phyloP scores from a whole-genome alignment of 257 asterid species.

The Capsicum pubescens region DNA sequence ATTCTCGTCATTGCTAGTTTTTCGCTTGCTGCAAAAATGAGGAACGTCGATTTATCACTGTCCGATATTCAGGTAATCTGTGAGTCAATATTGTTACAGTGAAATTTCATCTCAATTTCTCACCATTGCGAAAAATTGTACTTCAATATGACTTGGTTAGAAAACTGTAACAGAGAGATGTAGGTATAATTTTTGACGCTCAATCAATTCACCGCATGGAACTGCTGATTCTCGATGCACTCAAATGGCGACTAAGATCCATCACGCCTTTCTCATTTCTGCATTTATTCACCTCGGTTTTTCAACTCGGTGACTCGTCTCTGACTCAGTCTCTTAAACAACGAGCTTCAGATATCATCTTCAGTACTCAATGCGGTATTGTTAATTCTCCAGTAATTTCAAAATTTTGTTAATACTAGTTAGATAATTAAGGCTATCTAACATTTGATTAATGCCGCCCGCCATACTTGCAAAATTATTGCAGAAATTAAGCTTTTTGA shows the following conservation, averaged over 20 bases:
- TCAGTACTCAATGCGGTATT: conserved; percentile 52
- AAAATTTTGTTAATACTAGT: not conserved
- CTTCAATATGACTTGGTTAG: not conserved
- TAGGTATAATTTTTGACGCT: conserved; percentile 45
- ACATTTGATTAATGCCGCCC: not conserved
- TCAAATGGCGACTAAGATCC: conserved; percentile 65
- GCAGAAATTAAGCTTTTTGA: conserved; percentile 53
- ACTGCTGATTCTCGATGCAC: conserved; percentile 50
- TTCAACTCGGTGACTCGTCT: conserved; percentile 40
- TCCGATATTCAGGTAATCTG: conserved; percentile 48
- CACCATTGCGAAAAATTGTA: not conserved
- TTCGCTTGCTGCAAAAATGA: conserved; percentile 69
- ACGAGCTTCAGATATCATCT: conserved; percentile 52
- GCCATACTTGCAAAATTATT: not conserved
- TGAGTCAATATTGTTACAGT: not conserved
- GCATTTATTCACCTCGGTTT: conserved; percentile 45
- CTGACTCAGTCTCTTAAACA: conserved; percentile 41
- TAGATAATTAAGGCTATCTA: not conserved
- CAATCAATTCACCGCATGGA: conserved; percentile 60
- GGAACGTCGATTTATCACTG: conserved; percentile 44
- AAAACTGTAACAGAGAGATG: conserved; percentile 50
- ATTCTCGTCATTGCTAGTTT: conserved; percentile 59
- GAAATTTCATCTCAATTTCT: not conserved
- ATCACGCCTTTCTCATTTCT: conserved; percentile 70
- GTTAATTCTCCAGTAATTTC: not conserved